These are phyloP conservation scores for Isabelozyma rhagii DNA, from an alignment of 805 yeast genomes.

Conservation along the genomic window DNA sequence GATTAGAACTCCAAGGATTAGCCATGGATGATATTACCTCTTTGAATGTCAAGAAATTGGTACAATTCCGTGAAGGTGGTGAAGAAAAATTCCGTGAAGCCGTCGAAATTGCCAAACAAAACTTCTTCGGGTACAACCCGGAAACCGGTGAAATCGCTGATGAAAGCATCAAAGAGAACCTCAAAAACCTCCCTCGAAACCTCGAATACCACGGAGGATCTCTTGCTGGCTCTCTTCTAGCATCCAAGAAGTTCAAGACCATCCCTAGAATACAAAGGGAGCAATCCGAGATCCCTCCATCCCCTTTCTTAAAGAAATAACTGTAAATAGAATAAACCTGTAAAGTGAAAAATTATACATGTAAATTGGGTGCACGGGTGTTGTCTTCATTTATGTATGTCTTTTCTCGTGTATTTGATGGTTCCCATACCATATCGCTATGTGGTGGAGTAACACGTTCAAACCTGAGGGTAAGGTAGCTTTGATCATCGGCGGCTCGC, in stretches of 20 bases:
- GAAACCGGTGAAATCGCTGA: constrained; percentile 23
- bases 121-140: constrained; percentile 33
- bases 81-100: constrained; percentile 52
- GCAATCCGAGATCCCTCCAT: constrained; percentile 21
- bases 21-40: constrained; percentile 49
- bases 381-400: constrained; percentile 1
- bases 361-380: neutral
- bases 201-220: constrained; percentile 23
- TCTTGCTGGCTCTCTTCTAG: constrained; percentile 18
- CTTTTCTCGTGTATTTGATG: neutral
- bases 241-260: constrained; percentile 33
- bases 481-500: constrained; percentile 90
- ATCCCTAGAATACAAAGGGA: constrained; percentile 20
- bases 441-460: constrained; percentile 8
- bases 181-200: constrained; percentile 30
- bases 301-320: constrained; percentile 23
- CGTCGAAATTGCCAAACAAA: constrained; percentile 49
- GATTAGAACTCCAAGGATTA: constrained; percentile 62
- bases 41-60: constrained; percentile 53
- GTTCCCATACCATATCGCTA: neutral
- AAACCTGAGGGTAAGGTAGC: constrained; percentile 50
- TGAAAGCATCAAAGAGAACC: constrained; percentile 20
- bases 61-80: constrained; percentile 47
- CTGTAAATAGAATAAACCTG: neutral
- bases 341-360: neutral